These are phyloP conservation scores for Phalaenopsis equestris DNA, from an alignment of 106 monocot species.

Conservation along the genomic window DNA sequence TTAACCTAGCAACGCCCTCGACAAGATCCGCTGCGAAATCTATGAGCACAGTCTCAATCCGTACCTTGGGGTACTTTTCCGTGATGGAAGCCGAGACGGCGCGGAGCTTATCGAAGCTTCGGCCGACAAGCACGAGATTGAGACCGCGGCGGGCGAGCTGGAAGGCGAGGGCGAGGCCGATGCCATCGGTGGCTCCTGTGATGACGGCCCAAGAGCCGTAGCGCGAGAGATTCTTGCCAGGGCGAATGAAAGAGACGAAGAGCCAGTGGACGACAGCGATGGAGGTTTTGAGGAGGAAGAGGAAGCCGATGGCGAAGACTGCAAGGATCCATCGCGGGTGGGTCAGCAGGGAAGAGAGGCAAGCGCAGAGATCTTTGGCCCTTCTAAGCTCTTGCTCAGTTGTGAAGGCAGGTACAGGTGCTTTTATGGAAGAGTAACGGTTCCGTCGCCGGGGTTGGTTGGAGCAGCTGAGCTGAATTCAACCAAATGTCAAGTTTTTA, in stretches of 20 bases:
- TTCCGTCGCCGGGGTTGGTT: too few relatives aligned
- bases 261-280: slow-evolving; percentile 36
- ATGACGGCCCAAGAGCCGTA: slow-evolving; percentile 89
- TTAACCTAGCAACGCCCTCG: slow-evolving; percentile 35
- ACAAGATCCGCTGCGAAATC: slow-evolving; percentile 62
- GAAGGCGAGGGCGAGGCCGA: slow-evolving; percentile 67
- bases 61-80: slow-evolving; percentile 18
- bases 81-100: slow-evolving; percentile 35
- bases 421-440: too few relatives aligned
- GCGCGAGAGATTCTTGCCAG: slow-evolving; percentile 45
- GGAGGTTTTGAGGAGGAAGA: slow-evolving; percentile 30
- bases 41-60: slow-evolving; percentile 44
- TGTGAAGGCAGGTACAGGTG: too few relatives aligned
- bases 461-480: too few relatives aligned
- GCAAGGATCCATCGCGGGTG: slow-evolving; percentile 20
- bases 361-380: not conserved
- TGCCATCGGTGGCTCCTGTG: slow-evolving; percentile 88
- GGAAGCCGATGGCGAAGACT: slow-evolving; percentile 33
- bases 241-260: slow-evolving; percentile 73
- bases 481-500: too few relatives aligned
- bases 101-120: slow-evolving; percentile 58
- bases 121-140: slow-evolving; percentile 76
- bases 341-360: not conserved
- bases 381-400: not conserved
- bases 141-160: slow-evolving; percentile 62